Base-by-base conservation (phyloP, 805 yeast species). In the Starmerella etchellsii region DNA sequence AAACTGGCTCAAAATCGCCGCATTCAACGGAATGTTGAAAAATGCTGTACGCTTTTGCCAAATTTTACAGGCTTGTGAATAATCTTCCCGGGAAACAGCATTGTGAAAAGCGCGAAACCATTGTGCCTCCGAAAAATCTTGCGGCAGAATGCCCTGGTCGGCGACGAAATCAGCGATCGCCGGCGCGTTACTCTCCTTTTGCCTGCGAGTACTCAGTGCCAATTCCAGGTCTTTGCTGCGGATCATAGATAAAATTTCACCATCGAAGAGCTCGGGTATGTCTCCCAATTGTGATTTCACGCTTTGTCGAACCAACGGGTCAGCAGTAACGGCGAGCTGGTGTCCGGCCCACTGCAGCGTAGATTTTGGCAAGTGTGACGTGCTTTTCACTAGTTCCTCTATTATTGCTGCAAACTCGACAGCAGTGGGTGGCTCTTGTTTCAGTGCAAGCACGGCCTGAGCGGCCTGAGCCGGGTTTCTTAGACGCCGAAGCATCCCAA, bases 91-190 rank as follows among this genome's bases (percentile, higher is more conserved):
- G 20, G 22, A 28, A 3, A 22, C 36, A 15, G 29, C 22, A n/a
- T 20, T 34, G 6, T 19, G 34, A n/a, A 44, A 41, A 6, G 26
- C 38, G 22, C 16, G 23, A n/a, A 23, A 14, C 48, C 48, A 44
- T 7, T 35, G 40, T 2, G 19, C 9, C 10, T 25, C 34, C 23
- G 28, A 21, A 10, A 37, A 23, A 3, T 30, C 21, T 13, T 5
- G 10, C 10, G 21, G 21, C 4, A 21, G 30, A 1, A 30, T 18
- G 16, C 23, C 36, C 10, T 26, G 9, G 13, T 25, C 20, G 15
- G 37, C 33, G 11, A 34, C 9, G 6, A 22, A 31, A 2, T 41
- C 46, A 22, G 32, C n/a, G 23, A 36, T 30, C 21, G 15, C 9
- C 21, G 10, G 16, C 11, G 20, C 32, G 8, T 13, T 8, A 10